Percentiles rank a stretch among this genome's conserved stretches.
These are phyloP conservation scores for Cercospora zeae-maydis DNA, from an alignment of 2,329 filamentous ascomycete genomes.

Conservation along the genomic window DNA sequence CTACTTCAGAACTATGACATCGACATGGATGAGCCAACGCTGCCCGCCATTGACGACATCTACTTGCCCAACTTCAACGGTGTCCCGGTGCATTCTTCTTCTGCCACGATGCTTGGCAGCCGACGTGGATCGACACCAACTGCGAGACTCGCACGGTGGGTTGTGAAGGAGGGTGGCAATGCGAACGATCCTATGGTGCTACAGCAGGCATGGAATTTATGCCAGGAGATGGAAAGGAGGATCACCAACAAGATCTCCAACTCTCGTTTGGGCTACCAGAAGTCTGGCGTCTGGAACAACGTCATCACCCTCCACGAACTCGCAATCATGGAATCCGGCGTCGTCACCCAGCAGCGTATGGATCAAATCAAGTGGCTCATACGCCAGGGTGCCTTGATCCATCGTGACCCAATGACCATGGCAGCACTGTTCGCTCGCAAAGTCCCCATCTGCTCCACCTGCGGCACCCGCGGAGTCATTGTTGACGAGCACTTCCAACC, in stretches of 20 bases:
- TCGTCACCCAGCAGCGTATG: constrained; percentile 12
- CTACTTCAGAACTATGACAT: neutral
- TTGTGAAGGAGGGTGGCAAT: neutral
- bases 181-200: neutral
- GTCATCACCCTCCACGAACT: constrained; percentile 7
- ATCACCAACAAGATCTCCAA: constrained; percentile 12
- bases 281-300: neutral
- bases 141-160: neutral
- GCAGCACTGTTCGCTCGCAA: constrained; percentile 12
- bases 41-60: neutral
- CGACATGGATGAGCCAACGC: neutral
- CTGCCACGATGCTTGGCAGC: neutral
- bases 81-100: neutral
- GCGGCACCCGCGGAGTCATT: constrained; percentile 5
- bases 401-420: constrained; percentile 17
- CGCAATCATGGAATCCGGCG: constrained; percentile 7
- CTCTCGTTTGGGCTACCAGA: neutral
- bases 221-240: neutral
- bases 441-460: constrained; percentile 12
- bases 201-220: neutral
- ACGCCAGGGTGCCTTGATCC: neutral
- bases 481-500: constrained; percentile 10
- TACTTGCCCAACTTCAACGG: neutral
- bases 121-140: neutral
- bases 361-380: constrained; percentile 16